Evolutionary conservation across 305 asterid species (phyloP).

Genomic region (Withania somnifera): DNA sequence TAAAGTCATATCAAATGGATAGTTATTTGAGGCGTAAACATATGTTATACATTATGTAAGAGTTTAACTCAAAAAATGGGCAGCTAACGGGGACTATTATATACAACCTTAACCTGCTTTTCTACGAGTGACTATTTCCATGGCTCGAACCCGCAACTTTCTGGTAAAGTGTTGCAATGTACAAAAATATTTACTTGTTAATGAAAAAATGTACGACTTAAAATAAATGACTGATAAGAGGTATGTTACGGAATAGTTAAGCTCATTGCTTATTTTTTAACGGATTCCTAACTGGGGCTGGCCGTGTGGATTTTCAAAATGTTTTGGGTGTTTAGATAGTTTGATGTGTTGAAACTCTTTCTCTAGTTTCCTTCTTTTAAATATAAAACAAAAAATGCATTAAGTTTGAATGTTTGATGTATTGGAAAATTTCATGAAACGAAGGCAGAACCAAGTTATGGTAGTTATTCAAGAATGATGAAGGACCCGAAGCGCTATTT

Average conservation of each 20-base stretch:
- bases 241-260: not conserved
- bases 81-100: no score
- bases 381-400: not conserved
- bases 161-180: no score
- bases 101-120: no score
- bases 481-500: not conserved
- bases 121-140: no score
- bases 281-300: not conserved
- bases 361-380: not conserved
- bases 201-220: not conserved
- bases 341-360: not conserved
- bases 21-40: not conserved
- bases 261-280: not conserved
- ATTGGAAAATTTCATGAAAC: not conserved
- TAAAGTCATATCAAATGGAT: not conserved
- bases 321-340: not conserved
- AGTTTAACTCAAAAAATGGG: no score
- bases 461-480: not conserved
- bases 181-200: not conserved
- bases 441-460: not conserved
- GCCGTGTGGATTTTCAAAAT: not conserved
- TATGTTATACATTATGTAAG: no score
- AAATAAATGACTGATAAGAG: not conserved
- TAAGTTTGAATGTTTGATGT: not conserved
- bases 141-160: no score